Percentiles rank a stretch among this genome's conserved stretches.
Evolutionary conservation across 164 flowering plant genomes (phyloP).

Genomic region (Umbilicus rupestris): DNA sequence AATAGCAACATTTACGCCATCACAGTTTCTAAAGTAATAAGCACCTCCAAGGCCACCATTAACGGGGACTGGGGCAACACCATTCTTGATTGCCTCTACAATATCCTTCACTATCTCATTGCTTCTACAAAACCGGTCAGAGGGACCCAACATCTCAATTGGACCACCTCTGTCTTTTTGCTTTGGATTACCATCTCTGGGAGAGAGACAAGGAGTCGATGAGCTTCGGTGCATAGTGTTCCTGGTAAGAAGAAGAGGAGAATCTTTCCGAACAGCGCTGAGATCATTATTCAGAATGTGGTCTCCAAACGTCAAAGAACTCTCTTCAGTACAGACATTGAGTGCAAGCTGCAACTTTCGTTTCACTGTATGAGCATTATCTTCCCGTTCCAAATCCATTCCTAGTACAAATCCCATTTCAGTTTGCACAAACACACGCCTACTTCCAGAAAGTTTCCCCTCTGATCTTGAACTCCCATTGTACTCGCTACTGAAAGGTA

Average conservation of each 20-base stretch:
- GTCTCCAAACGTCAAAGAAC: slow-evolving; percentile 17
- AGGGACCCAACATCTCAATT: slow-evolving; percentile 12
- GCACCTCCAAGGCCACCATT: slow-evolving; percentile 20
- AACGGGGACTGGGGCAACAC: slow-evolving; percentile 17
- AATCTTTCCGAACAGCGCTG: slow-evolving; percentile 15
- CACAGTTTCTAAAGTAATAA: slow-evolving; percentile 15
- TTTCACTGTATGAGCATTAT: slow-evolving; percentile 17
- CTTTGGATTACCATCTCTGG: slow-evolving; percentile 9
- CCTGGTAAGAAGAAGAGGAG: slow-evolving; percentile 13
- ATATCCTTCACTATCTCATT: slow-evolving; percentile 15
- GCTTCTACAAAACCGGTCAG: not conserved
- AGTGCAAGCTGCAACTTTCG: slow-evolving; percentile 16
- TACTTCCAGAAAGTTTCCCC: slow-evolving; percentile 13
- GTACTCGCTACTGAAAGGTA: slow-evolving; percentile 11
- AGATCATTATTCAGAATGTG: slow-evolving; percentile 13
- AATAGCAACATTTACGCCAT: slow-evolving; percentile 15
- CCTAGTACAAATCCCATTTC: slow-evolving; percentile 16
- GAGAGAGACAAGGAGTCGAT: slow-evolving; percentile 17
- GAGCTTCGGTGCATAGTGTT: slow-evolving; percentile 13
- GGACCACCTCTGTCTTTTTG: slow-evolving; percentile 14
- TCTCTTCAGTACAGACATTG: slow-evolving; percentile 16
- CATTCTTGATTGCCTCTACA: slow-evolving; percentile 13
- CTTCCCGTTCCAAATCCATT: slow-evolving; percentile 14
- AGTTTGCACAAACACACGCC: slow-evolving; percentile 19
- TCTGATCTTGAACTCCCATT: slow-evolving; percentile 10